Evolutionary conservation across 192 early-diverging fungal species (phyloP).

Genomic region (Chytriomyces sp.): DNA sequence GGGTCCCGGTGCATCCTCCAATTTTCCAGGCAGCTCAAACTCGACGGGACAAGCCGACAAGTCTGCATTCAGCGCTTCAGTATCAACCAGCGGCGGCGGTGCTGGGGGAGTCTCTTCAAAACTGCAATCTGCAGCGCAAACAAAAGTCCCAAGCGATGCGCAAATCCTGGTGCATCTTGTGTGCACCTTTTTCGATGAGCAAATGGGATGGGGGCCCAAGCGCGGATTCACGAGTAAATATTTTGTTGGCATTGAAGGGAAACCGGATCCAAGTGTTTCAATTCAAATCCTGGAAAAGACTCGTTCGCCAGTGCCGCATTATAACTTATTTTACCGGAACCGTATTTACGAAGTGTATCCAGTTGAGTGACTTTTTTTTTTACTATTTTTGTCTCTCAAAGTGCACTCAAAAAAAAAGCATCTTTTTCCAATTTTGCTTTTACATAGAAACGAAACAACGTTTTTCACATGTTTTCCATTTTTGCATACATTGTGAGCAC

Average conservation of each 20-base stretch:
- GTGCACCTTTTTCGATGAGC: conserved; percentile 49
- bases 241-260: conserved; percentile 36
- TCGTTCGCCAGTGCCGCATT: conserved; percentile 45
- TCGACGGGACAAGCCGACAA: not conserved
- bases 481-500: conserved; percentile 49
- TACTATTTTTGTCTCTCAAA: too few relatives aligned
- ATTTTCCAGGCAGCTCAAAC: not conserved
- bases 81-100: not conserved
- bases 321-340: conserved; percentile 36
- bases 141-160: conserved; percentile 17
- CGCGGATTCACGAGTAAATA: conserved; percentile 45
- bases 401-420: not conserved
- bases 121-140: not conserved
- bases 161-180: conserved; percentile 52
- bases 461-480: conserved; percentile 46
- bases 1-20: not conserved
- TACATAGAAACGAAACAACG: conserved; percentile 51
- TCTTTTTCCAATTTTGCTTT: not conserved
- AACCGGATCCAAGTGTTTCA: conserved; percentile 32
- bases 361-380: conserved; percentile 38
- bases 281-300: conserved; percentile 46
- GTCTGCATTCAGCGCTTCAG: not conserved
- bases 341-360: conserved; percentile 45
- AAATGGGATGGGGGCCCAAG: conserved; percentile 39
- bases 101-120: not conserved